These are phyloP conservation scores for Exsudoporus floridanus DNA, from an alignment of 1,284 basidiomycete species.

Conservation along the genomic window DNA sequence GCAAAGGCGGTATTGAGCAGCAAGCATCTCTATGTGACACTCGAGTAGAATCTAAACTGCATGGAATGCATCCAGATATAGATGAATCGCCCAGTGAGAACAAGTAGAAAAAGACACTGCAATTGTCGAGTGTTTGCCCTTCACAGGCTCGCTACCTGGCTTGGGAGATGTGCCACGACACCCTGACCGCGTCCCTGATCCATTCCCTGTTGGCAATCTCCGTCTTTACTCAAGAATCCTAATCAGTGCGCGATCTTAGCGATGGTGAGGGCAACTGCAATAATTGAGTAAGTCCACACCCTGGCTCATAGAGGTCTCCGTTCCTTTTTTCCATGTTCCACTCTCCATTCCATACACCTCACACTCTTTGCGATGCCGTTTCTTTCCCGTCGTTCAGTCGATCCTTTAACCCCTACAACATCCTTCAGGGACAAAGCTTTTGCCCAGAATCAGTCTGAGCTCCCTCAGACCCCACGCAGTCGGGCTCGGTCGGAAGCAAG, in stretches of 20 bases:
- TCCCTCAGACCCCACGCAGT: constrained; percentile 15
- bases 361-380: constrained; percentile 25
- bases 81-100: too few species aligned
- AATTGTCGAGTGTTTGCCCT: not conserved
- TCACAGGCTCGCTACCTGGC: not conserved
- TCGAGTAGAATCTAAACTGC: constrained; percentile 40
- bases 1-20: constrained; percentile 65
- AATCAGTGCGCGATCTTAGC: constrained; percentile 21
- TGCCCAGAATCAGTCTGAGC: constrained; percentile 2
- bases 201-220: not conserved
- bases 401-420: constrained; percentile 17
- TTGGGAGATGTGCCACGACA: not conserved
- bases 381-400: constrained; percentile 31
- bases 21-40: constrained; percentile 71
- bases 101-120: not conserved
- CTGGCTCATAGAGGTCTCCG: not conserved
- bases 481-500: constrained; percentile 31
- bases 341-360: not conserved
- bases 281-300: constrained; percentile 20
- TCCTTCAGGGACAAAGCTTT: constrained; percentile 7
- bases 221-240: constrained; percentile 8
- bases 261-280: constrained; percentile 19
- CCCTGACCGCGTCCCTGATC: constrained; percentile 23
- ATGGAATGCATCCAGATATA: too few species aligned
- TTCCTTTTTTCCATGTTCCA: constrained; percentile 15